Evolutionary conservation across 306 rosid genomes (phyloP).

Genomic region (Aeschynomene evenia): DNA sequence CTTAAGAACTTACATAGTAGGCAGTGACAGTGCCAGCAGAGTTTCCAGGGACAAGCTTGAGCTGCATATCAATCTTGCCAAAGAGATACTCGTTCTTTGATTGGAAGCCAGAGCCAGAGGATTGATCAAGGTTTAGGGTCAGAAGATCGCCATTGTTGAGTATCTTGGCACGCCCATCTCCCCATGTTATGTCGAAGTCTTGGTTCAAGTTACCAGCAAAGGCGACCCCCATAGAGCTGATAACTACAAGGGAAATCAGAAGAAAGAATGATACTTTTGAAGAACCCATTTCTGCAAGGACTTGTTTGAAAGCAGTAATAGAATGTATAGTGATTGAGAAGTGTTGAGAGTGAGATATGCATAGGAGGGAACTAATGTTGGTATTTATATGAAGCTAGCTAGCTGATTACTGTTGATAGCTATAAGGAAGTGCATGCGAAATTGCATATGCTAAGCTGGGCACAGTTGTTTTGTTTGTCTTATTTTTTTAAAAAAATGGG

Average conservation of each 20-base stretch:
- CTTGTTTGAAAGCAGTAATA: background rate
- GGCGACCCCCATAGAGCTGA: constrained; percentile 31
- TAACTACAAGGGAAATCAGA: constrained; percentile 20
- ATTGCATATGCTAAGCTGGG: constrained; percentile 26
- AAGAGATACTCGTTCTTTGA: constrained; percentile 60
- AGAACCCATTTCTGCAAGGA: constrained; percentile 30
- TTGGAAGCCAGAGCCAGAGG: constrained; percentile 75
- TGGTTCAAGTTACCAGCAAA: constrained; percentile 44
- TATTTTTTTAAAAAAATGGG: background rate
- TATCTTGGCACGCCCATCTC: constrained; percentile 67
- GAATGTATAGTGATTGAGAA: background rate
- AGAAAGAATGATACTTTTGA: background rate
- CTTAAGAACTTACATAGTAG: constrained; percentile 48
- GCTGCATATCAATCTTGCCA: constrained; percentile 71
- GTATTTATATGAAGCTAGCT: constrained; percentile 21
- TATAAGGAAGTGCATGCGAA: constrained; percentile 23
- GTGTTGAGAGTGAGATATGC: background rate
- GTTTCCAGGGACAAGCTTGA: constrained; percentile 74
- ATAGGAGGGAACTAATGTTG: background rate
- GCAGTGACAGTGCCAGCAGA: constrained; percentile 87
- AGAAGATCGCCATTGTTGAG: constrained; percentile 56
- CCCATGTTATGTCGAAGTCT: constrained; percentile 66
- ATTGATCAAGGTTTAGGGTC: constrained; percentile 51
- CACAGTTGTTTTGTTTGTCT: constrained; percentile 15
- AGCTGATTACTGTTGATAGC: background rate